Conservation (phyloP, 2,329 filamentous ascomycete species). For the Seiridium unicorne region DNA sequence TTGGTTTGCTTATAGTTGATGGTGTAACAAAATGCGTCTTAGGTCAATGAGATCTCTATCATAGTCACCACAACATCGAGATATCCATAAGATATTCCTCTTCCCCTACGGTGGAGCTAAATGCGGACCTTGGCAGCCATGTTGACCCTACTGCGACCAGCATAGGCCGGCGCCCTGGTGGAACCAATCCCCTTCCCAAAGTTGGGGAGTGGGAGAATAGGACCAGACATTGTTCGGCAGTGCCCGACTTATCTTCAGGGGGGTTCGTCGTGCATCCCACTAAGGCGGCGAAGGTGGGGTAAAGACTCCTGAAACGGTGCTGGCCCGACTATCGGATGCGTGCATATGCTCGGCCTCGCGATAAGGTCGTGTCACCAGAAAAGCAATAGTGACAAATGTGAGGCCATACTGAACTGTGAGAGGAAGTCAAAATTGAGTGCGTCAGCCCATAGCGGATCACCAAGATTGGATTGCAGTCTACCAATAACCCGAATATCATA, state of each 20-base stretch:
- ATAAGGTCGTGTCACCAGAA: neutral
- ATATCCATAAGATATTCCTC: no score
- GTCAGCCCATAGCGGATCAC: neutral
- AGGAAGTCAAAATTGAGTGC: neutral
- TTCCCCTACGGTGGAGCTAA: no score
- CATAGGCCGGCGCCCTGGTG: no score
- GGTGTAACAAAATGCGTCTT: no score
- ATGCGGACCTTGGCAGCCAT: no score
- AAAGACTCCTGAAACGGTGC: neutral
- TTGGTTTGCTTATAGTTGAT: no score
- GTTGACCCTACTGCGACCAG: no score
- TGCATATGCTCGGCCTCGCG: neutral
- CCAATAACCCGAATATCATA: no score
- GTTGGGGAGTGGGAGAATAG: neutral
- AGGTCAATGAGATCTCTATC: no score
- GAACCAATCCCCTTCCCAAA: neutral
- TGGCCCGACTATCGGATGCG: neutral
- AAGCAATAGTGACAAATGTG: neutral
- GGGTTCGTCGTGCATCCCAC: neutral
- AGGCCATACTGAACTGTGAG: neutral
- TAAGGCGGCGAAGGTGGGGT: neutral
- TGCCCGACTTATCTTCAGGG: conserved; percentile 1
- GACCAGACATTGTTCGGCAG: neutral
- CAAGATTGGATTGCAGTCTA: neutral
- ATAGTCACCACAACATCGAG: no score